These are phyloP conservation scores for Eleusine indica DNA, from an alignment of 176 grass and related monocot genomes.

Conservation along the genomic window DNA sequence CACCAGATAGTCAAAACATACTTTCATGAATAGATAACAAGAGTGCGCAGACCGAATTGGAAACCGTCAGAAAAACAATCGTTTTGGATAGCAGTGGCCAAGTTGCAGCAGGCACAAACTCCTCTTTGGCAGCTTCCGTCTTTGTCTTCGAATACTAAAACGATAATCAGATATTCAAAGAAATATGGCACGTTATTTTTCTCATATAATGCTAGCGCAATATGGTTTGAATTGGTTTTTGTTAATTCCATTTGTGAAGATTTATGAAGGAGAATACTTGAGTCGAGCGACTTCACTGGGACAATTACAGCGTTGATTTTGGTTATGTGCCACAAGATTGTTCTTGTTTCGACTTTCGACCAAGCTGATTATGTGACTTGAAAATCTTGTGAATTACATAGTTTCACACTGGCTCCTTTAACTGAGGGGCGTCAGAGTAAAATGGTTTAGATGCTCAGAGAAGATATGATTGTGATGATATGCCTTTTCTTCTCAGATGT, in stretches of 20 bases:
- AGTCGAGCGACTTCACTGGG: too few relatives aligned
- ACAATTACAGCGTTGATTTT: too few relatives aligned
- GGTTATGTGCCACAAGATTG: too few relatives aligned
- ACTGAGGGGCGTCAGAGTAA: too few relatives aligned
- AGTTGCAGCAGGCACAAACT: constrained; percentile 25
- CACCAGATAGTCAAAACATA: constrained; percentile 21
- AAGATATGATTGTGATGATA: too few relatives aligned
- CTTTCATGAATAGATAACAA: background rate
- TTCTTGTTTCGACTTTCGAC: too few relatives aligned
- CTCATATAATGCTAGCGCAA: background rate
- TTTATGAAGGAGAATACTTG: too few relatives aligned
- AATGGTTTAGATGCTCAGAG: too few relatives aligned
- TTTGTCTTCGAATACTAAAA: background rate
- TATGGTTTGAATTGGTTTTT: background rate
- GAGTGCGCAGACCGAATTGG: background rate
- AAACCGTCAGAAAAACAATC: constrained; percentile 17
- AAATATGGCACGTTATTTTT: background rate
- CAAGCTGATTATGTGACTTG: background rate
- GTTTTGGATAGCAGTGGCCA: constrained; percentile 21
- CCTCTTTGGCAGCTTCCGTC: background rate
- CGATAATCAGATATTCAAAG: background rate
- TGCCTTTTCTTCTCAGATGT: background rate
- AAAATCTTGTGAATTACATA: too few relatives aligned
- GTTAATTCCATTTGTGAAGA: background rate
- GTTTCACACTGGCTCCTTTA: too few relatives aligned